Evolutionary conservation across 495 filamentous ascomycete genomes (phyloP).

Genomic region (Penicillium samsonianum): DNA sequence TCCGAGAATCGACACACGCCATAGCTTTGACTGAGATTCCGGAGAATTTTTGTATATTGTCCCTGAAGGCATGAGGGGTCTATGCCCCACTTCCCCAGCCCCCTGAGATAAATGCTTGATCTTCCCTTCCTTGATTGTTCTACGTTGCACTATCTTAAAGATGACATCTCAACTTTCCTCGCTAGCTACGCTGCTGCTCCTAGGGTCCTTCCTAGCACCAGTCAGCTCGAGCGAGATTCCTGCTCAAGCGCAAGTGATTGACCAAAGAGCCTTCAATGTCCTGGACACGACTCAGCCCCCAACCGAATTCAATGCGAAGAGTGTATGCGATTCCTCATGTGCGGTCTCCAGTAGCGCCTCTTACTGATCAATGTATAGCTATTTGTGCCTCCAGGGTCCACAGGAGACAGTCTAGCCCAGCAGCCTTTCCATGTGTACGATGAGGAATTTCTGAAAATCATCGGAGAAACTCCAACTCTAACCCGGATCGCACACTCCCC

Average conservation of each 20-base stretch:
- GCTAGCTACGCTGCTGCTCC: background rate
- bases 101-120: background rate
- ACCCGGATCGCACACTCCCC: slow-evolving; percentile 24
- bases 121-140: background rate
- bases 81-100: slow-evolving; percentile 1
- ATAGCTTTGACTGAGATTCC: background rate
- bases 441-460: slow-evolving; percentile 24
- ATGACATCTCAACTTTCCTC: background rate
- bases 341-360: background rate
- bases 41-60: background rate
- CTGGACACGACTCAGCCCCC: slow-evolving; percentile 20
- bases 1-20: background rate
- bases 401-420: slow-evolving; percentile 31
- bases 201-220: slow-evolving; percentile 3
- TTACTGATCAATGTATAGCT: slow-evolving; percentile 8
- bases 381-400: slow-evolving; percentile 24
- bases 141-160: background rate
- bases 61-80: background rate
- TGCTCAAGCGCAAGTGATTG: slow-evolving; percentile 22
- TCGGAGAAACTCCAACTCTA: slow-evolving; percentile 19
- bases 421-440: slow-evolving; percentile 28
- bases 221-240: slow-evolving; percentile 14
- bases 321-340: slow-evolving; percentile 14
- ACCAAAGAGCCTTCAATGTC: slow-evolving; percentile 26
- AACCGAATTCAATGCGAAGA: slow-evolving; percentile 20